These are phyloP conservation scores for Microbotryum scabiosae DNA, from an alignment of 1,284 basidiomycete species.

Conservation along the genomic window DNA sequence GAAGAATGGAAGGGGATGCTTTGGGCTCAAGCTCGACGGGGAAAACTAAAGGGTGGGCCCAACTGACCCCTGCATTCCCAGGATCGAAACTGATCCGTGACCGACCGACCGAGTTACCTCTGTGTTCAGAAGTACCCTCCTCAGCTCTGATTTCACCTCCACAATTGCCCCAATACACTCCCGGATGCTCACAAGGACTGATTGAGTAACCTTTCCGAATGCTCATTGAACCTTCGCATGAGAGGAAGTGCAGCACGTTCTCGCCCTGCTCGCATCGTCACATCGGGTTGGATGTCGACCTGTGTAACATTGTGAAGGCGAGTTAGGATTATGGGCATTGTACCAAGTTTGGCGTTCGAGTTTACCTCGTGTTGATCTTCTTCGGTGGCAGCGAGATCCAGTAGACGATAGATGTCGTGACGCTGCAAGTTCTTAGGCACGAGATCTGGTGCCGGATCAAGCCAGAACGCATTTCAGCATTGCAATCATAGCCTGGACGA, in stretches of 20 bases:
- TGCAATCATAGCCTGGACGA: not conserved
- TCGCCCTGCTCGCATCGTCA: slow-evolving; percentile 92
- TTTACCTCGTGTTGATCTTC: slow-evolving; percentile 82
- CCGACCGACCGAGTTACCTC: not conserved
- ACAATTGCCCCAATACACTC: not conserved
- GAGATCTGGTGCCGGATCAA: slow-evolving; percentile 49
- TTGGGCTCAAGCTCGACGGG: not conserved
- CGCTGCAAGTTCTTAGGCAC: slow-evolving; percentile 65
- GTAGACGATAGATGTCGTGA: slow-evolving; percentile 63
- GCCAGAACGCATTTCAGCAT: not conserved
- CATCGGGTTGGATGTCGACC: slow-evolving; percentile 68
- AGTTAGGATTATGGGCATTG: not conserved
- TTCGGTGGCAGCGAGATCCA: slow-evolving; percentile 78
- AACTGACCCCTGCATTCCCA: slow-evolving; percentile 27
- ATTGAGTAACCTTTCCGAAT: slow-evolving; percentile 79
- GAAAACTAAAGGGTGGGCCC: too few relatives aligned
- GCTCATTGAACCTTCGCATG: slow-evolving; percentile 95
- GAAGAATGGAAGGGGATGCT: not conserved
- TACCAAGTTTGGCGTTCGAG: not conserved
- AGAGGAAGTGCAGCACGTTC: slow-evolving; percentile 79
- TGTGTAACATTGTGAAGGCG: slow-evolving; percentile 37
- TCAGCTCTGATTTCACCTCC: not conserved
- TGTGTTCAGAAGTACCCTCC: too few relatives aligned
- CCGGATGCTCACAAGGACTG: slow-evolving; percentile 36
- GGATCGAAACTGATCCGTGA: slow-evolving; percentile 19